These are phyloP conservation scores for Nemania sp. DNA, from an alignment of 2,329 filamentous ascomycete genomes.

Conservation along the genomic window DNA sequence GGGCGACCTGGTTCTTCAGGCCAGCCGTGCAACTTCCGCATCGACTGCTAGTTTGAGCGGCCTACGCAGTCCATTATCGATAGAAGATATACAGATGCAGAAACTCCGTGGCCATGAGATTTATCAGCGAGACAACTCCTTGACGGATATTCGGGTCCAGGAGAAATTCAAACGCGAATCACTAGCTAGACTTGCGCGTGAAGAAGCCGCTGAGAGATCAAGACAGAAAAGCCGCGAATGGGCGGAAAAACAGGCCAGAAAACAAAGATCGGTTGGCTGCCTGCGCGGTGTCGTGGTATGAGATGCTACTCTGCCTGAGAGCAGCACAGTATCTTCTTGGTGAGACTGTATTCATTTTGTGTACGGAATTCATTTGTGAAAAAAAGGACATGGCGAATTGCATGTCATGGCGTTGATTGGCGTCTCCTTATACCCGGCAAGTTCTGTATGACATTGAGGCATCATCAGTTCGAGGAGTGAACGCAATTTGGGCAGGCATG, in stretches of 20 bases:
- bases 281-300: constrained; percentile 31
- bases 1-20: constrained; percentile 18
- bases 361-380: constrained; percentile 11
- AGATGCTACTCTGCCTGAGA: not conserved
- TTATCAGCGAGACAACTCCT: constrained; percentile 56
- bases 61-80: constrained; percentile 55
- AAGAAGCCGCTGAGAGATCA: constrained; percentile 65
- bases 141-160: constrained; percentile 52
- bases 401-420: constrained; percentile 19
- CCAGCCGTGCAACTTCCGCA: constrained; percentile 50
- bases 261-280: constrained; percentile 40
- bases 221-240: constrained; percentile 63
- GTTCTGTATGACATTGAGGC: constrained; percentile 4
- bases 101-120: constrained; percentile 59
- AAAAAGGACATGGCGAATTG: constrained; percentile 1
- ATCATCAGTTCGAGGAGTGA: constrained; percentile 2
- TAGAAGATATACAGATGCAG: constrained; percentile 56
- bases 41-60: constrained; percentile 51
- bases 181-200: constrained; percentile 58
- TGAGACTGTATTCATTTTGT: constrained; percentile 31
- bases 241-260: constrained; percentile 61
- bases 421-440: constrained; percentile 19
- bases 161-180: constrained; percentile 60
- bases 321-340: not conserved
- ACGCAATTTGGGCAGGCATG: not conserved